Evolutionary conservation across 805 yeast genomes (phyloP).

Genomic region (Wickerhamomyces sydowiorum): DNA sequence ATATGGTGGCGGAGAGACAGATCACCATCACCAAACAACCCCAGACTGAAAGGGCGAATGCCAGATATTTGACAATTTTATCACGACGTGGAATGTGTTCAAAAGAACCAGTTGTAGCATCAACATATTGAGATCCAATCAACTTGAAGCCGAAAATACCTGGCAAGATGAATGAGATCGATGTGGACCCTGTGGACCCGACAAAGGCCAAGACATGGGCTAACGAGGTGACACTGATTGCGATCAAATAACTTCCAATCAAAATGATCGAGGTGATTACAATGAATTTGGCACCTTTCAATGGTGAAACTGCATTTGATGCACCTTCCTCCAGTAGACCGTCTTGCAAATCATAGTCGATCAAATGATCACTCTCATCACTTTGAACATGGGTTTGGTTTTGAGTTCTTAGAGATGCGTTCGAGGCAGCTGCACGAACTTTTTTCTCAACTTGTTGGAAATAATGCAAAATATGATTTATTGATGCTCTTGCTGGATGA

Average conservation of each 20-base stretch:
- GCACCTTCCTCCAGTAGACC: constrained; percentile 28
- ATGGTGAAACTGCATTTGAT: constrained; percentile 17
- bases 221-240: constrained; percentile 63
- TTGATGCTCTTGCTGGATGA: constrained; percentile 84
- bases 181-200: constrained; percentile 91
- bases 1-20: constrained; percentile 35
- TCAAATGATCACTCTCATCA: constrained; percentile 6
- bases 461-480: constrained; percentile 64
- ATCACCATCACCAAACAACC: constrained; percentile 47
- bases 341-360: constrained; percentile 15
- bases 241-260: constrained; percentile 51
- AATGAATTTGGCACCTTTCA: constrained; percentile 35
- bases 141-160: constrained; percentile 80
- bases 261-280: constrained; percentile 49
- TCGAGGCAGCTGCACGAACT: constrained; percentile 3
- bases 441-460: constrained; percentile 23
- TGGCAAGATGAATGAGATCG: constrained; percentile 86
- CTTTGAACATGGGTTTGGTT: constrained; percentile 1
- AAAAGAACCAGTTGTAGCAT: constrained; percentile 22
- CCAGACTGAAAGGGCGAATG: constrained; percentile 39
- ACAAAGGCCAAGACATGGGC: constrained; percentile 82
- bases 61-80: constrained; percentile 26
- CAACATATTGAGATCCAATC: constrained; percentile 42
- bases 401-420: constrained; percentile 1
- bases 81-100: constrained; percentile 23